A percentile compares a stretch with the other conserved stretches of the same genome.
Evolutionary conservation across 2,329 filamentous ascomycete species (phyloP).

Genomic region (Herpomyces periplanetae): DNA sequence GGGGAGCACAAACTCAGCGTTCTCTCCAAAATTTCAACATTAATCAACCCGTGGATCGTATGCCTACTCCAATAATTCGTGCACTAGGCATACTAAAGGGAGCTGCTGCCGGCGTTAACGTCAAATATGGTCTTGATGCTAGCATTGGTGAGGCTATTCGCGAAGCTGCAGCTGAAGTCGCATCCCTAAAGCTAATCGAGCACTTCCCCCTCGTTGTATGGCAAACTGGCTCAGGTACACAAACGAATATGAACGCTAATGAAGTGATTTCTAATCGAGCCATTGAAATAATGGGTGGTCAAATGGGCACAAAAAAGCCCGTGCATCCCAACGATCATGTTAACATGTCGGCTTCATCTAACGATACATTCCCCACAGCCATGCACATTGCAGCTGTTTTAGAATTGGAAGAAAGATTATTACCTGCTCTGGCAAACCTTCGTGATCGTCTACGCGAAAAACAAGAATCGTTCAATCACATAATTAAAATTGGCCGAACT

Average conservation of each 20-base stretch:
- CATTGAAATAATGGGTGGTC: slow-evolving; percentile 79
- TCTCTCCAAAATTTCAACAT: slow-evolving; percentile 94
- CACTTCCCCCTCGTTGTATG: slow-evolving; percentile 96
- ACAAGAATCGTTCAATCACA: slow-evolving; percentile 52
- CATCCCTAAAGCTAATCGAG: slow-evolving; percentile 62
- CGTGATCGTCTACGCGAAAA: slow-evolving; percentile 54
- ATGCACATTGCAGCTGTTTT: slow-evolving; percentile 97
- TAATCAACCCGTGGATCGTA: slow-evolving; percentile 94
- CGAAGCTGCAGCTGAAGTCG: slow-evolving; percentile 70
- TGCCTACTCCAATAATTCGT: slow-evolving; percentile 64
- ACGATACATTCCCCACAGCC: slow-evolving; percentile 95
- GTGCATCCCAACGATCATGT: slow-evolving; percentile 98
- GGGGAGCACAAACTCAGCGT: slow-evolving; percentile 86
- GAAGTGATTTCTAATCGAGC: slow-evolving; percentile 98
- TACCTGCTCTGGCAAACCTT: slow-evolving; percentile 45
- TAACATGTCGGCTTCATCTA: slow-evolving; percentile 93
- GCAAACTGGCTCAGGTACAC: slow-evolving; percentile 93
- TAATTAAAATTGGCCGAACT: slow-evolving; percentile 96
- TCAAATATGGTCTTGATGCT: slow-evolving; percentile 59
- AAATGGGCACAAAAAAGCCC: slow-evolving; percentile 84
- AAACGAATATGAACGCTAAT: slow-evolving; percentile 99
- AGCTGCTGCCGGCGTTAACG: slow-evolving; percentile 76
- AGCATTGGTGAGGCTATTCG: slow-evolving; percentile 73
- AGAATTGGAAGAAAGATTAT: slow-evolving; percentile 47
- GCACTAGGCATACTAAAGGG: slow-evolving; percentile 94